Percentiles rank a stretch among this genome's conserved stretches.
Evolutionary conservation across 2,329 filamentous ascomycete species (phyloP).

Genomic region (Fusarium liriodendri): DNA sequence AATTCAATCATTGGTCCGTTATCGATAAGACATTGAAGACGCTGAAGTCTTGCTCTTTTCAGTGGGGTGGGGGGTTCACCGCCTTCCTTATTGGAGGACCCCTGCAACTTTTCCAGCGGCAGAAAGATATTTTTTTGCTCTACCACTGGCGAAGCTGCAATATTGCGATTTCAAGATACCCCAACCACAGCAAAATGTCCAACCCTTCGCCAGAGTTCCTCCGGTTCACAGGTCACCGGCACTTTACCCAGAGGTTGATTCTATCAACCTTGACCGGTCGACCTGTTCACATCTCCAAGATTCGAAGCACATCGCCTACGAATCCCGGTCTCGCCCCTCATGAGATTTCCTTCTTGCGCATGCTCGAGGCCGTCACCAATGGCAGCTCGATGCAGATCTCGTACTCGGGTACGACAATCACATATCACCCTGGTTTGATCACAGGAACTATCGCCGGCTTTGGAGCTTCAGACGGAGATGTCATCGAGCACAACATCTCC

Average conservation of each 20-base stretch:
- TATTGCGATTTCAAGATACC: slow-evolving; percentile 38
- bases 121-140: slow-evolving; percentile 53
- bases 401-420: slow-evolving; percentile 92
- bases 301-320: slow-evolving; percentile 86
- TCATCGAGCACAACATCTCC: slow-evolving; percentile 85
- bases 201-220: slow-evolving; percentile 66
- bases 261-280: slow-evolving; percentile 92
- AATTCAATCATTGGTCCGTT: slow-evolving; percentile 25
- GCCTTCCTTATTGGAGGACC: slow-evolving; percentile 39
- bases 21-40: slow-evolving; percentile 47
- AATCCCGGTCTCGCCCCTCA: slow-evolving; percentile 90
- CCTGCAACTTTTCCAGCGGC: slow-evolving; percentile 42
- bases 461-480: slow-evolving; percentile 76
- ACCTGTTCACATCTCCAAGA: slow-evolving; percentile 91
- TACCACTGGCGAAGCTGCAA: slow-evolving; percentile 19
- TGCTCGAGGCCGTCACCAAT: slow-evolving; percentile 95
- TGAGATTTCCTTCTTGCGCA: slow-evolving; percentile 94
- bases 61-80: slow-evolving; percentile 36
- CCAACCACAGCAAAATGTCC: slow-evolving; percentile 52
- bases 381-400: slow-evolving; percentile 95
- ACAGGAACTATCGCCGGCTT: slow-evolving; percentile 83
- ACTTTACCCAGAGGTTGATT: slow-evolving; percentile 85
- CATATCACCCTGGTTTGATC: slow-evolving; percentile 92
- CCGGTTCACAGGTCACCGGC: slow-evolving; percentile 85
- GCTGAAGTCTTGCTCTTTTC: slow-evolving; percentile 14